phyloP scores from a whole-genome alignment of 2,329 filamentous ascomycete species.

The Ilyonectria sp. region DNA sequence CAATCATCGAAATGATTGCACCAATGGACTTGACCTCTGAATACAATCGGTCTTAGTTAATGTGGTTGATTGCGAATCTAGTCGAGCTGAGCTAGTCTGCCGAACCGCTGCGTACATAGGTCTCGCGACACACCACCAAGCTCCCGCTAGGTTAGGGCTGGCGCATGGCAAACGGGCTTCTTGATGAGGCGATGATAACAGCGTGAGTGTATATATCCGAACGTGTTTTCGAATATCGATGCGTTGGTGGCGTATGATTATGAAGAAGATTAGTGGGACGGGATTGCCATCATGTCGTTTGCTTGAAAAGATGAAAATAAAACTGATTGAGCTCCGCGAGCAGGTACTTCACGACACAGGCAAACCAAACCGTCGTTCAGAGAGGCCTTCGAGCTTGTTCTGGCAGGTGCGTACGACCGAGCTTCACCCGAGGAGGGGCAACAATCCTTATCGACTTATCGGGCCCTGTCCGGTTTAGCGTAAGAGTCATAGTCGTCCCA shows the following conservation, averaged over 20 bases:
- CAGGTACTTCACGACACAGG: neutral
- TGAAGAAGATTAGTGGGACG: neutral
- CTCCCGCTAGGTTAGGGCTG: neutral
- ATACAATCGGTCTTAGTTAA: too few relatives aligned
- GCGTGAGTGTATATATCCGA: neutral
- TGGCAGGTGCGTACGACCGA: constrained; percentile 39
- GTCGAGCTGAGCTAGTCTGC: neutral
- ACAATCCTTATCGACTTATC: constrained; percentile 58
- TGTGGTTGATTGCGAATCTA: neutral
- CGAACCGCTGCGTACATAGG: neutral
- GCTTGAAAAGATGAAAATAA: neutral
- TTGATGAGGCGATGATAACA: neutral
- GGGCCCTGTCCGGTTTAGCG: constrained; percentile 53
- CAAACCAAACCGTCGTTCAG: neutral
- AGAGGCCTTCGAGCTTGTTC: neutral
- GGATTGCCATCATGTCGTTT: neutral
- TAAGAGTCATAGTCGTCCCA: constrained; percentile 55
- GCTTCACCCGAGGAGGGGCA: constrained; percentile 55
- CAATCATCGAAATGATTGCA: too few relatives aligned
- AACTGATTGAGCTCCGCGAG: neutral
- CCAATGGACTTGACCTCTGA: too few relatives aligned
- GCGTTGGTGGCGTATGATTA: neutral
- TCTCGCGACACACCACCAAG: neutral
- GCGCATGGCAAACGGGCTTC: neutral
- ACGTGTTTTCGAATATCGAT: neutral